These are phyloP conservation scores for Cymodocea nodosa DNA, from an alignment of 116 monocot species.

Conservation along the genomic window DNA sequence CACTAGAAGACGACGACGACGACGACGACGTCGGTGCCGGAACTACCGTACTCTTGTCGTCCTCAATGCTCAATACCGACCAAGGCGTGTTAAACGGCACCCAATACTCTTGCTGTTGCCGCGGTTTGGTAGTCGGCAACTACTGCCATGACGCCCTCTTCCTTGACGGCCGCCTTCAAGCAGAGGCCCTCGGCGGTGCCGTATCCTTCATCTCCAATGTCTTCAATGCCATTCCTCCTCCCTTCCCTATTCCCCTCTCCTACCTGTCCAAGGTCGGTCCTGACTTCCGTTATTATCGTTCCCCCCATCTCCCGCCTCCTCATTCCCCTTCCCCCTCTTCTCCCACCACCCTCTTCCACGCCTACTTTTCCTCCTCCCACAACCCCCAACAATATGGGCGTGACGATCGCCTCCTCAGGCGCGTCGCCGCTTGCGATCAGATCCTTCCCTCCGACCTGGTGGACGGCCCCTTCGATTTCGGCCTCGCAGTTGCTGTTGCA, in stretches of 20 bases:
- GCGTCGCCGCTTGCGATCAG: conserved; percentile 64
- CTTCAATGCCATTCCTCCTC: conserved; percentile 30
- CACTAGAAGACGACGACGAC: no score
- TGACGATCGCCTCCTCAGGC: conserved; percentile 46
- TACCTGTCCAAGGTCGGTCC: conserved; percentile 75
- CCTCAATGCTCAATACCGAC: no score
- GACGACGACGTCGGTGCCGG: no score
- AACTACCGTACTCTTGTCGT: no score
- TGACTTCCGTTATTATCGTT: conserved; percentile 45
- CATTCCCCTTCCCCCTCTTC: conserved; percentile 19
- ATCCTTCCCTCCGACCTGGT: conserved; percentile 50
- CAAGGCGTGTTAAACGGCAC: no score
- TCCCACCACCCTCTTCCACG: conserved; percentile 64
- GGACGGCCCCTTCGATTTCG: conserved; percentile 30
- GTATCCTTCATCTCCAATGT: conserved; percentile 78
- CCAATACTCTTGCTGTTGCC: no score
- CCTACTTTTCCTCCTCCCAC: conserved; percentile 29
- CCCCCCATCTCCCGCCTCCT: conserved; percentile 11
- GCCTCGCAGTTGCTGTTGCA: conserved; percentile 71
- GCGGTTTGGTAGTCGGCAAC: conserved; percentile 53
- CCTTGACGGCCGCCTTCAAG: conserved; percentile 35
- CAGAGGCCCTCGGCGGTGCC: conserved; percentile 66
- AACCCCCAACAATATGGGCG: not conserved
- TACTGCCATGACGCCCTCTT: conserved; percentile 92
- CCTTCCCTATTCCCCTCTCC: conserved; percentile 3